Evolutionary conservation across 257 asterid species (phyloP).

Genomic region (Solanum rostratum): DNA sequence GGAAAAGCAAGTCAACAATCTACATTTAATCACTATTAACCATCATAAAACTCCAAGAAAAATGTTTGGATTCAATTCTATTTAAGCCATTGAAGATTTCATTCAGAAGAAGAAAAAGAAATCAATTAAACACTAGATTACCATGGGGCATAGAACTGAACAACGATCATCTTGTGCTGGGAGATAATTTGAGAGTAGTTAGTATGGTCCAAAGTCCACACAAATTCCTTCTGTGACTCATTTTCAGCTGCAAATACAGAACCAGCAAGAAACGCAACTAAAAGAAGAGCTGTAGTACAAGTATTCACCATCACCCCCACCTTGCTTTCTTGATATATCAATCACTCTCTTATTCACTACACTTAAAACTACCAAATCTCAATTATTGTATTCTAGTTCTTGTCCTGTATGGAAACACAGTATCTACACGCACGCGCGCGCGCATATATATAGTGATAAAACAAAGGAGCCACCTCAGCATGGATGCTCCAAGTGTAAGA

Average conservation of each 20-base stretch:
- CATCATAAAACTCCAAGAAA: too few relatives aligned
- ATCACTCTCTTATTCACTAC: background rate
- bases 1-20: background rate
- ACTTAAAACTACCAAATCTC: background rate
- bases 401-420: background rate
- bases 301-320: background rate
- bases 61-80: background rate
- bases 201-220: constrained; percentile 56
- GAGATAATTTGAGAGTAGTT: constrained; percentile 42
- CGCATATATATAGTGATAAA: background rate
- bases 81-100: background rate
- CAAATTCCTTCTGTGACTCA: constrained; percentile 29
- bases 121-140: constrained; percentile 8
- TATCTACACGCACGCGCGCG: background rate
- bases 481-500: background rate
- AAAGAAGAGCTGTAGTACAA: background rate
- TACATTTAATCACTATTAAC: background rate
- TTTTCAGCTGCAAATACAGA: constrained; percentile 21
- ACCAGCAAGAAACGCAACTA: constrained; percentile 7
- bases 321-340: background rate
- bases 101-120: background rate
- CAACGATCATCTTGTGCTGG: constrained; percentile 51
- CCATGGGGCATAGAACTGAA: constrained; percentile 83
- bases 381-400: background rate
- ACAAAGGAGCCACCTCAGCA: background rate